These are phyloP conservation scores for Corchorus capsularis DNA, from an alignment of 345 rosid species.

Conservation along the genomic window DNA sequence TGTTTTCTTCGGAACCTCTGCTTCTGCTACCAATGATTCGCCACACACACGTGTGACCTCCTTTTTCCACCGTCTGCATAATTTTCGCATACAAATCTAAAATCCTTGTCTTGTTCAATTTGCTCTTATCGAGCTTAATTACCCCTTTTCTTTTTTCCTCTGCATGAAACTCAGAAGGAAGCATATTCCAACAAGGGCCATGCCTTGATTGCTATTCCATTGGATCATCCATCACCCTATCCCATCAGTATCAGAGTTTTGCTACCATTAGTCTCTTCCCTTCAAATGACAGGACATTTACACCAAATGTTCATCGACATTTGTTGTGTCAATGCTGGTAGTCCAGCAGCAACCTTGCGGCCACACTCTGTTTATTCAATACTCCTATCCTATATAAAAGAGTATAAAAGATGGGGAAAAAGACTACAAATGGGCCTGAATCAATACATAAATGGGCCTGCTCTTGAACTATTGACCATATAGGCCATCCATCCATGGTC, in stretches of 20 bases:
- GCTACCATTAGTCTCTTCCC: neutral
- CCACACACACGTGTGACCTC: constrained; percentile 6
- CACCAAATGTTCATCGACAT: neutral
- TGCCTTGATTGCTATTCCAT: neutral
- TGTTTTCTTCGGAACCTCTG: neutral
- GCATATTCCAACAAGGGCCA: neutral
- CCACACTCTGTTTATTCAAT: no score
- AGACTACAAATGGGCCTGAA: no score
- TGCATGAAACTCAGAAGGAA: neutral
- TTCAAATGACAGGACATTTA: neutral
- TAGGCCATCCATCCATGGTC: no score
- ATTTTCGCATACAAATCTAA: neutral
- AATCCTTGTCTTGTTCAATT: neutral
- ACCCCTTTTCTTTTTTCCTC: no score
- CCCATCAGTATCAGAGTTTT: neutral
- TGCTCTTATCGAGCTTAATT: neutral
- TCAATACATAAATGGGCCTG: neutral
- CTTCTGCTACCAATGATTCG: neutral
- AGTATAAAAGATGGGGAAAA: no score
- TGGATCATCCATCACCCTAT: neutral
- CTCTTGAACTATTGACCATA: neutral
- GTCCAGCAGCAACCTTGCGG: neutral
- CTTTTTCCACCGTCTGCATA: neutral
- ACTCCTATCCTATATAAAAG: no score
- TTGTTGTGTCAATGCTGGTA: neutral